These are phyloP conservation scores for Apiotrichum gamsii DNA, from an alignment of 1,284 basidiomycete species.

Conservation along the genomic window DNA sequence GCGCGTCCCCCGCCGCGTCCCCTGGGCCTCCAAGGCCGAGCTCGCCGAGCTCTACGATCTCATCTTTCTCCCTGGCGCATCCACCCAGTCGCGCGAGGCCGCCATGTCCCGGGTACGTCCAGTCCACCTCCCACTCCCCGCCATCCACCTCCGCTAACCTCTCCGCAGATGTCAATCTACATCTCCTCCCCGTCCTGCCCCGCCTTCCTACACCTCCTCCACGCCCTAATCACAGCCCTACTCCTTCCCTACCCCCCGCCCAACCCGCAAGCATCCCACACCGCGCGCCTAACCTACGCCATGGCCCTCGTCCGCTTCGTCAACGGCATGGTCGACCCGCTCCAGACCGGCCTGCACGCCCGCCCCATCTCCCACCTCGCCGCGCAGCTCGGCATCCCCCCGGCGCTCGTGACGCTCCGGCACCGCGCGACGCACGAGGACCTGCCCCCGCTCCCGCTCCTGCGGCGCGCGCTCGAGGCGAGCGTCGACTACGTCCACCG, in stretches of 20 bases:
- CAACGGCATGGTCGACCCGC: constrained; percentile 88
- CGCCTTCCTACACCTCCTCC: constrained; percentile 53
- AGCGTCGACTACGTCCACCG: constrained; percentile 59
- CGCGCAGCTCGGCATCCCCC: constrained; percentile 72
- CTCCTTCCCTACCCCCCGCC: constrained; percentile 53
- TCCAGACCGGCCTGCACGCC: constrained; percentile 71
- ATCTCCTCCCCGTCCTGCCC: constrained; percentile 65
- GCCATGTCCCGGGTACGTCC: constrained; percentile 65
- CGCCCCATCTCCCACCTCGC: constrained; percentile 86
- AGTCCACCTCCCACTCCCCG: neutral
- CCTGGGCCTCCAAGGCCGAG: constrained; percentile 69
- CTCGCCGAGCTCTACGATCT: constrained; percentile 73
- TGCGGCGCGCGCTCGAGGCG: constrained; percentile 68
- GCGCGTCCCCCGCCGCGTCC: constrained; percentile 72
- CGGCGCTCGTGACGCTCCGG: constrained; percentile 86
- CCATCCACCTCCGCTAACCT: neutral
- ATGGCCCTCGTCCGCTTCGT: constrained; percentile 72
- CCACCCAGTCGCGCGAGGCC: constrained; percentile 54
- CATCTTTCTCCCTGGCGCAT: constrained; percentile 66
- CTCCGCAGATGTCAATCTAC: constrained; percentile 60
- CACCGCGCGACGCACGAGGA: constrained; percentile 96
- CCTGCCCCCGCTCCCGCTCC: constrained; percentile 72
- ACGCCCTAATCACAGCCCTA: constrained; percentile 61
- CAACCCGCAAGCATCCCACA: constrained; percentile 56
- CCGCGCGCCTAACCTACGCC: constrained; percentile 57